phyloP scores from a whole-genome alignment of 768 basidiomycete genomes.

The Russula abietina region DNA sequence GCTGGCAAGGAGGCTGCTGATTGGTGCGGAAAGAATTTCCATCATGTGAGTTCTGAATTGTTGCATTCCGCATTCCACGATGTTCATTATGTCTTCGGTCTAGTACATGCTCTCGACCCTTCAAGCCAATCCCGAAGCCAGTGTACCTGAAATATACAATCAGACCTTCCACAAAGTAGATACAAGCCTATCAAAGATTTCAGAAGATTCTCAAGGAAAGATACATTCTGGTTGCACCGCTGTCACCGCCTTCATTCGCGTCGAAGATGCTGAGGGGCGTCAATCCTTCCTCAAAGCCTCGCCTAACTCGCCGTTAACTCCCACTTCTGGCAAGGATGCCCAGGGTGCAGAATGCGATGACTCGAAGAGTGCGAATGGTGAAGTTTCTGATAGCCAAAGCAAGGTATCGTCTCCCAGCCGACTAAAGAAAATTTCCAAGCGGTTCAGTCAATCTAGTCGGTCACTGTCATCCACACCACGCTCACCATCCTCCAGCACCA shows the following conservation, averaged over 20 bases:
- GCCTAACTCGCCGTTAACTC: conserved; percentile 1
- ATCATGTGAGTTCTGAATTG: conserved; percentile 52
- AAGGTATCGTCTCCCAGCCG: conserved; percentile 15
- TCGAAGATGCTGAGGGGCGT: conserved; percentile 74
- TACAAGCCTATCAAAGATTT: conserved; percentile 69
- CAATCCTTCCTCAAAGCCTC: conserved; percentile 52
- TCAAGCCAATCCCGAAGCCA: conserved; percentile 46
- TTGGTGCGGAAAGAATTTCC: conserved; percentile 97
- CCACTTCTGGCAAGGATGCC: conserved; percentile 4
- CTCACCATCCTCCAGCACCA: conserved; percentile 22
- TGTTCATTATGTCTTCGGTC: conserved; percentile 7
- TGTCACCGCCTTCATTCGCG: conserved; percentile 88
- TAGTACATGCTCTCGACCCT: conserved; percentile 68
- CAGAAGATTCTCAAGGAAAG: conserved; percentile 82
- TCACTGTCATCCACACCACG: conserved; percentile 18
- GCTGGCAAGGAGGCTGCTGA: conserved; percentile 98
- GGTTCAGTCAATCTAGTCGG: conserved; percentile 20
- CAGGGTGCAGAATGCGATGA: conserved; percentile 5
- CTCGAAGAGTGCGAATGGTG: conserved; percentile 9
- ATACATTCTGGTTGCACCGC: conserved; percentile 97
- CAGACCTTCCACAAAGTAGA: conserved; percentile 94
- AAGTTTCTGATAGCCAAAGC: conserved; percentile 10
- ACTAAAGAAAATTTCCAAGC: conserved; percentile 19
- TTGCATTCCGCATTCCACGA: neutral
- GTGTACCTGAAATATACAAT: conserved; percentile 86